These are phyloP conservation scores for Cladosporium colombiae DNA, from an alignment of 2,329 filamentous ascomycete genomes.

Conservation along the genomic window DNA sequence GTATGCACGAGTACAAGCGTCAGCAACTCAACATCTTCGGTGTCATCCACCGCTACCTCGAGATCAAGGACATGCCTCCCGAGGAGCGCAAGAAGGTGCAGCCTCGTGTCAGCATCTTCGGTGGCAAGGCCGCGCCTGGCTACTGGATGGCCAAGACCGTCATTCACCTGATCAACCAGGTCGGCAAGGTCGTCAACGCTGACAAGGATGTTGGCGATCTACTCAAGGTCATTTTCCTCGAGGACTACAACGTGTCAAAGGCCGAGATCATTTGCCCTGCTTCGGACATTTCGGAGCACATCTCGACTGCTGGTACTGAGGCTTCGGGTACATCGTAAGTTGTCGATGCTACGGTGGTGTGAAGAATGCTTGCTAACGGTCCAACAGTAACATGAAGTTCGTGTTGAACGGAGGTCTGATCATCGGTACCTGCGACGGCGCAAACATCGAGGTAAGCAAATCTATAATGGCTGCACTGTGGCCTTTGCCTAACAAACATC, in stretches of 20 bases:
- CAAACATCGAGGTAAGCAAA: constrained; percentile 68
- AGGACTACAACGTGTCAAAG: constrained; percentile 99
- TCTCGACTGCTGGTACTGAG: constrained; percentile 95
- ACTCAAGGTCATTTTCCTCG: constrained; percentile 94
- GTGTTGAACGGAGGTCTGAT: constrained; percentile 95
- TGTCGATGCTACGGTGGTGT: background rate
- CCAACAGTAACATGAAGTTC: constrained; percentile 90
- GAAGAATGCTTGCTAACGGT: constrained; percentile 5
- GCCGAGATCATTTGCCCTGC: constrained; percentile 95
- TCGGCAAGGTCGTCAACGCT: constrained; percentile 86
- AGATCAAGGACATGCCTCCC: constrained; percentile 79
- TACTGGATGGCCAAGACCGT: constrained; percentile 99
- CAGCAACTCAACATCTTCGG: constrained; percentile 99
- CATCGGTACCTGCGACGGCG: constrained; percentile 96
- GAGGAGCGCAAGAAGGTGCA: constrained; percentile 84
- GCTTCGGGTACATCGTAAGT: constrained; percentile 70
- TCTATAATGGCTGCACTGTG: background rate
- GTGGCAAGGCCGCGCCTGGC: constrained; percentile 93
- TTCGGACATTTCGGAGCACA: constrained; percentile 96
- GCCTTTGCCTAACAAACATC: background rate
- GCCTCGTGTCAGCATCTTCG: constrained; percentile 92
- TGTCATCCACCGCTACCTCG: constrained; percentile 90
- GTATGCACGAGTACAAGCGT: constrained; percentile 98
- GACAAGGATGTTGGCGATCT: constrained; percentile 90
- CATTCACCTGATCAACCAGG: constrained; percentile 93